These are phyloP conservation scores for Rhizopogon vesiculosus DNA, from an alignment of 768 basidiomycete species.

Conservation along the genomic window DNA sequence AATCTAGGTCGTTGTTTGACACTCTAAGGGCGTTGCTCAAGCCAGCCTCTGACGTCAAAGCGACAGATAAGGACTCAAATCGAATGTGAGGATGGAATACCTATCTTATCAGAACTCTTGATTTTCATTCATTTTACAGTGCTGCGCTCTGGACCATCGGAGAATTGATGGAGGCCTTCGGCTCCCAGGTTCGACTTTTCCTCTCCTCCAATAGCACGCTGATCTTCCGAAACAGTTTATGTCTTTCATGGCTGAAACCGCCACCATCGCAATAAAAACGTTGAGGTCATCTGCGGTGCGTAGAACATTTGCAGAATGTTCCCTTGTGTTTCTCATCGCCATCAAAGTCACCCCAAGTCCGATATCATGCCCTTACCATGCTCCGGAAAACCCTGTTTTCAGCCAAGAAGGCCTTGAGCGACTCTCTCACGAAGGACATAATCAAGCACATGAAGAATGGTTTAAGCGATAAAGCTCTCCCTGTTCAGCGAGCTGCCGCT, in stretches of 20 bases:
- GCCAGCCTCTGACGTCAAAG: slow-evolving; percentile 68
- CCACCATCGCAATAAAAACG: slow-evolving; percentile 58
- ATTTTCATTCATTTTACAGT: slow-evolving; percentile 33
- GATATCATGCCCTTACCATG: slow-evolving; percentile 74
- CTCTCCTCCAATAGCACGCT: neutral
- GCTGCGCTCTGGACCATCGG: slow-evolving; percentile 85
- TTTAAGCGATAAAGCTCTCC: slow-evolving; percentile 76
- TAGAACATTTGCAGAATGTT: slow-evolving; percentile 2
- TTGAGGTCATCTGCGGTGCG: slow-evolving; percentile 71
- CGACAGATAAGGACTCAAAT: slow-evolving; percentile 52
- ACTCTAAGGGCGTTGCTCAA: slow-evolving; percentile 75
- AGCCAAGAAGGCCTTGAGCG: slow-evolving; percentile 81
- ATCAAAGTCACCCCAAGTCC: slow-evolving; percentile 68
- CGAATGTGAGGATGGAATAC: slow-evolving; percentile 51
- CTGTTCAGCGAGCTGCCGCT: slow-evolving; percentile 81
- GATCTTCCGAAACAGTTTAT: slow-evolving; percentile 60
- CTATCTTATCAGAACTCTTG: neutral
- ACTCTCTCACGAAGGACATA: slow-evolving; percentile 73
- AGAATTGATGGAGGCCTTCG: slow-evolving; percentile 82
- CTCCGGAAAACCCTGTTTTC: slow-evolving; percentile 76
- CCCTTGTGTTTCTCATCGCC: slow-evolving; percentile 2
- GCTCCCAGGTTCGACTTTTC: slow-evolving; percentile 66
- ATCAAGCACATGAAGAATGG: slow-evolving; percentile 76
- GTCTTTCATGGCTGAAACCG: slow-evolving; percentile 91
- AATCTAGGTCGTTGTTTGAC: slow-evolving; percentile 84